These are phyloP conservation scores for Castanea crenata DNA, from an alignment of 306 rosid species.

Conservation along the genomic window DNA sequence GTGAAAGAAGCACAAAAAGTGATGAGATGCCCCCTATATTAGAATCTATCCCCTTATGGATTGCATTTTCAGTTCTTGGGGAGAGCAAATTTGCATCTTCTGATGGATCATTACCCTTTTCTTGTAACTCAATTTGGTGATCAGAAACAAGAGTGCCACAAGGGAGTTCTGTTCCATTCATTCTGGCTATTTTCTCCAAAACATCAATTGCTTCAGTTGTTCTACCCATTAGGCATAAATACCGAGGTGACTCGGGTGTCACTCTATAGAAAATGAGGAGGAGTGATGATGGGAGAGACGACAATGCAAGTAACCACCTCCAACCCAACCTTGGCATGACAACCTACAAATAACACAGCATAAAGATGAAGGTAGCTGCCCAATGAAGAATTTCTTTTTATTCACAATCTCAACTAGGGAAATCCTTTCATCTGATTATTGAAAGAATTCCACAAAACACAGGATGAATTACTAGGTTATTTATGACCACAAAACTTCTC, in stretches of 20 bases:
- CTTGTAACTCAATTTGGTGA: constrained; percentile 43
- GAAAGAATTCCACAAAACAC: neutral
- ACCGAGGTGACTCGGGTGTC: constrained; percentile 93
- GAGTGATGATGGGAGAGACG: constrained; percentile 77
- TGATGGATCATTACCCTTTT: constrained; percentile 30
- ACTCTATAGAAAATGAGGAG: constrained; percentile 78
- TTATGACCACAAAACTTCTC: neutral
- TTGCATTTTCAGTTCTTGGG: constrained; percentile 30
- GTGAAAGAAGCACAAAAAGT: constrained; percentile 66
- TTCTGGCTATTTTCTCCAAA: constrained; percentile 83
- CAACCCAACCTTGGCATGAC: constrained; percentile 94
- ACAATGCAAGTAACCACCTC: constrained; percentile 95
- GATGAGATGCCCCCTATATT: constrained; percentile 53
- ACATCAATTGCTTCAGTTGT: constrained; percentile 63
- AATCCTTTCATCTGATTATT: neutral
- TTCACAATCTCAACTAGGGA: constrained; percentile 12
- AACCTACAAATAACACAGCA: constrained; percentile 53
- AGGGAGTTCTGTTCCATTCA: constrained; percentile 73
- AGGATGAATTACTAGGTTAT: neutral
- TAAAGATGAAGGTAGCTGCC: constrained; percentile 24
- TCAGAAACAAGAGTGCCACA: constrained; percentile 75
- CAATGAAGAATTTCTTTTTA: constrained; percentile 16
- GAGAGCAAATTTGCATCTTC: constrained; percentile 67
- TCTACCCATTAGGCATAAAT: constrained; percentile 71
- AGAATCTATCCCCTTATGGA: constrained; percentile 37